Conservation (phyloP, 2,329 filamentous ascomycete genomes). For the Remersonia thermophila region DNA sequence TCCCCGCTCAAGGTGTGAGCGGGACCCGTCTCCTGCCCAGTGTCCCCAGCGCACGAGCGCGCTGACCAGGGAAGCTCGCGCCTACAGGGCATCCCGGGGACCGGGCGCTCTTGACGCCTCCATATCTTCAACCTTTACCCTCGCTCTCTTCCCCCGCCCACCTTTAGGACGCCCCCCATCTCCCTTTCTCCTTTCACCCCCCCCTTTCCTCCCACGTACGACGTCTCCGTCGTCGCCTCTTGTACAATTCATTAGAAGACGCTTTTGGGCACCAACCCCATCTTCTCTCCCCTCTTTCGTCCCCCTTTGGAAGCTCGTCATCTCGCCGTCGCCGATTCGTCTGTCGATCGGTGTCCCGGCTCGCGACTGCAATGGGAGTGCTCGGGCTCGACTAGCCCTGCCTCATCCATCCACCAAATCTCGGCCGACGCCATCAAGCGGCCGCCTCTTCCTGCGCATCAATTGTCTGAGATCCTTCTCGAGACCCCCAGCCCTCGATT, state of each 20-base stretch:
- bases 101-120: constrained; percentile 2
- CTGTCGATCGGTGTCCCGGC: constrained; percentile 9
- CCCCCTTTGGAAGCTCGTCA: neutral
- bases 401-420: constrained; percentile 11
- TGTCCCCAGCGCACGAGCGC: constrained; percentile 6
- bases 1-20: constrained; percentile 16
- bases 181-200: constrained; percentile 1
- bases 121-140: constrained; percentile 10
- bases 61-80: constrained; percentile 15
- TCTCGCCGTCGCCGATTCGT: constrained; percentile 6
- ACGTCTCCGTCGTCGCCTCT: constrained; percentile 6
- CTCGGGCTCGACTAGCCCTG: constrained; percentile 14
- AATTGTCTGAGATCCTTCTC: constrained; percentile 1
- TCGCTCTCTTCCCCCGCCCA: constrained; percentile 3
- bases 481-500: constrained; percentile 2
- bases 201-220: constrained; percentile 5
- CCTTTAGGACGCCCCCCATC: neutral
- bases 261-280: no score
- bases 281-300: neutral
- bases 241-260: neutral
- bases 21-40: constrained; percentile 7
- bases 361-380: constrained; percentile 16
- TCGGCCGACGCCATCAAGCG: constrained; percentile 6
- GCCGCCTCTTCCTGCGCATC: constrained; percentile 2
- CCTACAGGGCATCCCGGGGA: constrained; percentile 15